Percentiles rank a stretch among this genome's conserved stretches.
phyloP scores from a whole-genome alignment of 768 basidiomycete species.

The Termitomyces bulborhizus region DNA sequence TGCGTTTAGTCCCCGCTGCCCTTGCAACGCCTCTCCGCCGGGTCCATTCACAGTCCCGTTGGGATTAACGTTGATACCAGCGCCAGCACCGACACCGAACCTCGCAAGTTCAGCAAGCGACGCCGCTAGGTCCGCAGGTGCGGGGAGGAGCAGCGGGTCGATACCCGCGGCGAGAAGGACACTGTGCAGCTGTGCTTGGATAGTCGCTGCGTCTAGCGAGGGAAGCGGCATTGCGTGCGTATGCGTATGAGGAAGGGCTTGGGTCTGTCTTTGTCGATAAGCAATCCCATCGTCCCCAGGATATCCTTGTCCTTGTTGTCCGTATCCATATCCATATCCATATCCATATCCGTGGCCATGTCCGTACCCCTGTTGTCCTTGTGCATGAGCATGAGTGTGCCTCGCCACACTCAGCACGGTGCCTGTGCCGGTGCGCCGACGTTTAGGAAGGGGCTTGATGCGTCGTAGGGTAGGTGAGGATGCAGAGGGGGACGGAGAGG shows the following conservation, averaged over 20 bases:
- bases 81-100: neutral
- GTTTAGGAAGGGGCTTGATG: slow-evolving; percentile 69
- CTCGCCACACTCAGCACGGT: neutral
- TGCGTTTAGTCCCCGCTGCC: no score
- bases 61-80: neutral
- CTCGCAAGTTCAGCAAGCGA: neutral
- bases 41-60: no score
- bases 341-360: neutral
- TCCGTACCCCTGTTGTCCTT: neutral
- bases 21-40: no score
- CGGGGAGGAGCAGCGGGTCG: neutral
- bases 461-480: slow-evolving; percentile 21
- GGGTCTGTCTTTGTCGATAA: neutral
- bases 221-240: neutral
- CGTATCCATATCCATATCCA: neutral
- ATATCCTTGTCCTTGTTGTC: slow-evolving; percentile 19
- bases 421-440: slow-evolving; percentile 27
- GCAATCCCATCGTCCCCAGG: slow-evolving; percentile 18
- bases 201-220: neutral
- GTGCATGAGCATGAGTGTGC: neutral
- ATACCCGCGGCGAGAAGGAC: neutral
- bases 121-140: neutral
- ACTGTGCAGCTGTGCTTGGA: neutral
- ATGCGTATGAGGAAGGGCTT: no score
- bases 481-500: slow-evolving; percentile 32